These are phyloP conservation scores for Tricholoma sp. DNA, from an alignment of 768 basidiomycete species.

Conservation along the genomic window DNA sequence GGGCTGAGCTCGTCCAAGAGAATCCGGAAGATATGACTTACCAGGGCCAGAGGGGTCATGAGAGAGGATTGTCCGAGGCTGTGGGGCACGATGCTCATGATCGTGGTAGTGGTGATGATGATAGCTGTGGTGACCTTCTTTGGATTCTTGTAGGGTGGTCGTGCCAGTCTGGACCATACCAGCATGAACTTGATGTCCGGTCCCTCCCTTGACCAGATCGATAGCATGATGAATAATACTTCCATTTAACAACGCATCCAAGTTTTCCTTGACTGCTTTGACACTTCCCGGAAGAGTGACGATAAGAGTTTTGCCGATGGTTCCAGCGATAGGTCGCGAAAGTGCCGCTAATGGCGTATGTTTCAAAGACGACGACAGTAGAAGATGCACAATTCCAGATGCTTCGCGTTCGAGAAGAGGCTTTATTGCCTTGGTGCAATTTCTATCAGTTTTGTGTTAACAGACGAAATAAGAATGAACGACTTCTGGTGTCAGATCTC, in stretches of 20 bases:
- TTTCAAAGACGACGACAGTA: conserved; percentile 62
- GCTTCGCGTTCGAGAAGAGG: conserved; percentile 63
- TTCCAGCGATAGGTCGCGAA: conserved; percentile 80
- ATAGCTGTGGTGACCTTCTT: conserved; percentile 23
- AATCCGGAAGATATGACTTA: conserved; percentile 26
- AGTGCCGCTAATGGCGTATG: conserved; percentile 79
- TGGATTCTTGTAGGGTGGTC: conserved; percentile 13
- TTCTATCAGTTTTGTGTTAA: background rate
- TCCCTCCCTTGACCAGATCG: conserved; percentile 65
- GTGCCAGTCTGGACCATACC: conserved; percentile 31
- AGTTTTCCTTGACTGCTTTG: conserved; percentile 79
- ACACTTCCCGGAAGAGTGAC: conserved; percentile 82
- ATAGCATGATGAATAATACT: conserved; percentile 67
- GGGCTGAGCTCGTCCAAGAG: background rate
- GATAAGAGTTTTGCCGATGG: conserved; percentile 58
- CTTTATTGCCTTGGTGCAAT: conserved; percentile 44
- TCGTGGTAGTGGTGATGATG: conserved; percentile 34
- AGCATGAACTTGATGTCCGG: conserved; percentile 54
- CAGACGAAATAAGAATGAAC: background rate
- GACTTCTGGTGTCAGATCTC: conserved; percentile 85
- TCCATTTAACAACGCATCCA: conserved; percentile 52
- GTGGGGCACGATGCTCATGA: conserved; percentile 36
- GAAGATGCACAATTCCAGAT: conserved; percentile 69
- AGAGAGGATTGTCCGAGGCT: conserved; percentile 54
- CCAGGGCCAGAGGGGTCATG: conserved; percentile 68